Percentiles rank a stretch among this genome's conserved stretches.
Conservation (phyloP, 1,284 basidiomycete genomes). For the Ganoderma resinaceum region DNA sequence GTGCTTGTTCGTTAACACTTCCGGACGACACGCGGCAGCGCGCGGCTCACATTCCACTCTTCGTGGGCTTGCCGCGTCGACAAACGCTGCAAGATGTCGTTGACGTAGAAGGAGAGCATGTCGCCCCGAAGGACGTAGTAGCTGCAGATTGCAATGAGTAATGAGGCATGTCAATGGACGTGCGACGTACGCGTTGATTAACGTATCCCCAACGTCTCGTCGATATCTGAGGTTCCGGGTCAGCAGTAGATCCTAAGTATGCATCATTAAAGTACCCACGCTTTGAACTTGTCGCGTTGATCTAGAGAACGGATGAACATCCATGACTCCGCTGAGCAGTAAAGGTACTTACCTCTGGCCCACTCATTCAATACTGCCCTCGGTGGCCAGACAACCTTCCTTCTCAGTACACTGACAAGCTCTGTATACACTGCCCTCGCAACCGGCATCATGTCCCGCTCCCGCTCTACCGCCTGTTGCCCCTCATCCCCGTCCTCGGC, state of each 20-base stretch:
- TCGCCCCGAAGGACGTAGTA: constrained; percentile 87
- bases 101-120: constrained; percentile 76
- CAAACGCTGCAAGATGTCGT: constrained; percentile 64
- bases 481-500: constrained; percentile 44
- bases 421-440: constrained; percentile 82
- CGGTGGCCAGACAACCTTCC: constrained; percentile 78
- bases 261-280: constrained; percentile 51
- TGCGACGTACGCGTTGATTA: constrained; percentile 82
- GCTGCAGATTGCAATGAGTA: constrained; percentile 45
- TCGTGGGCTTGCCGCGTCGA: constrained; percentile 44
- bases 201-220: constrained; percentile 88
- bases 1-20: background rate
- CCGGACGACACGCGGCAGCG: background rate
- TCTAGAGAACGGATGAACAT: constrained; percentile 48
- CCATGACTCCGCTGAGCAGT: constrained; percentile 6
- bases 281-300: constrained; percentile 76
- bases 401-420: constrained; percentile 71
- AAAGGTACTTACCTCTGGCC: constrained; percentile 65
- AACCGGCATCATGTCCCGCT: constrained; percentile 57
- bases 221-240: constrained; percentile 65
- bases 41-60: constrained; percentile 72
- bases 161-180: background rate
- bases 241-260: background rate
- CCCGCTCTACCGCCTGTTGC: constrained; percentile 38
- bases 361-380: constrained; percentile 55